phyloP scores from a whole-genome alignment of 163 green algal genomes.

The Chloromonas sp. region DNA sequence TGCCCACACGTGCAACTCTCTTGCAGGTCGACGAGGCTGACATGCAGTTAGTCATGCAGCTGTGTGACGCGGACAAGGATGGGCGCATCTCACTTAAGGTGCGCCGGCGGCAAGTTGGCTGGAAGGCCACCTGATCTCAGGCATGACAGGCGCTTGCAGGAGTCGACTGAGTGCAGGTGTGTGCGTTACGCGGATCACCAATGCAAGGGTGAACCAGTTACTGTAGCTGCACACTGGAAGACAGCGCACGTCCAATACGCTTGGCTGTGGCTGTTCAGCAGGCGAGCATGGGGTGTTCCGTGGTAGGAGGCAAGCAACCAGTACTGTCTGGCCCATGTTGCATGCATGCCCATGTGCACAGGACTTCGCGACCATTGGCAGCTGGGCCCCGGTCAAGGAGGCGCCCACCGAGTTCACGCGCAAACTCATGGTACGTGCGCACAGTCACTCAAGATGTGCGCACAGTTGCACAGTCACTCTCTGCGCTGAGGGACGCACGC shows the following conservation, averaged over 20 bases:
- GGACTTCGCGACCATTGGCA: constrained; percentile 12
- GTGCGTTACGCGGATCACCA: too few relatives aligned
- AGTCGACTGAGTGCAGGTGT: too few relatives aligned
- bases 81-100: constrained; percentile 13
- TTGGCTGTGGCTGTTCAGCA: too few relatives aligned
- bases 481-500: background rate
- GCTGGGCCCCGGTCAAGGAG: constrained; percentile 7
- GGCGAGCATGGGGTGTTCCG: background rate
- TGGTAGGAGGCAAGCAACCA: background rate
- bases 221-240: too few relatives aligned
- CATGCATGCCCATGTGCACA: background rate
- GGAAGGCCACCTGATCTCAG: background rate
- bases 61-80: constrained; percentile 14
- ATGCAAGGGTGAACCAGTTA: too few relatives aligned
- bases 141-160: background rate
- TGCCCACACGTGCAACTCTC: background rate
- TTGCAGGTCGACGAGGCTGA: constrained; percentile 14
- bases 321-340: too few relatives aligned
- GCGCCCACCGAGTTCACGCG: background rate
- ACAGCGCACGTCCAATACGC: too few relatives aligned
- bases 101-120: background rate
- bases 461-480: too few relatives aligned
- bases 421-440: constrained; percentile 1
- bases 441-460: too few relatives aligned
- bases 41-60: constrained; percentile 4